Evolutionary conservation across 441 rosid species (phyloP), one percentile per base, ranked within the genome.

Genomic region (Mallotus repandus): DNA sequence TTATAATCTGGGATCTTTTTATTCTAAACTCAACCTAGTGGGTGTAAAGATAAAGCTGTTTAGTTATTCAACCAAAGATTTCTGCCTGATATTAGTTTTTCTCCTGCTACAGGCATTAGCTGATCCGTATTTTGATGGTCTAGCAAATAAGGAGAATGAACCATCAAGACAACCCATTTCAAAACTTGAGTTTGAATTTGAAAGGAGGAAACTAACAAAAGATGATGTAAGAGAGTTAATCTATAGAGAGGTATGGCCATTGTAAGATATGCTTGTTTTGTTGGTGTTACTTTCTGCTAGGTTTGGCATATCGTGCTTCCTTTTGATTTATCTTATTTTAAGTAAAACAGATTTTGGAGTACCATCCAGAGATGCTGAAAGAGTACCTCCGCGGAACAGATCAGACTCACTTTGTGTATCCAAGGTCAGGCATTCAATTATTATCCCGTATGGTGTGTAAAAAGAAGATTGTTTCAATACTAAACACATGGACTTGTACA

Each of bases 361-460:
- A 96, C 80, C 99, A 96, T 85, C 99, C 99, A 62, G 97, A 96
- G 82, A 92, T 96, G 99, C 87, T 94, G 76, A 86, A 92, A 73
- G 98, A 96, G 85, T 82, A 89, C 83, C 86, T 96, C 69, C 87
- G 84, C 38, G 98, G 99, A 50, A 90, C 89, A 75, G 98, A 96
- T 74, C 94, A 89, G 60, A 79, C 89, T 66, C 87, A 88, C 86
- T 96, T 96, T 84, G 85, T 96, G 83, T 96, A 94, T 78, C 99
- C 99, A 70, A 96, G 99, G 99, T 92, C 9, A 77, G 81, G n/a
- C 57, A 63, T 52, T 13, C 32, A 16, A 46, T 54, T 43, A 19
- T 22, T 12, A 46, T 29, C 19, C 25, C 21, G 5, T 72, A 10
- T 29, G 14, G 9, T 12, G 32, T 7, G 15, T 73, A 57, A 9